Evolutionary conservation across 2,329 filamentous ascomycete species (phyloP).

Genomic region (Paramyrothecium sp.): DNA sequence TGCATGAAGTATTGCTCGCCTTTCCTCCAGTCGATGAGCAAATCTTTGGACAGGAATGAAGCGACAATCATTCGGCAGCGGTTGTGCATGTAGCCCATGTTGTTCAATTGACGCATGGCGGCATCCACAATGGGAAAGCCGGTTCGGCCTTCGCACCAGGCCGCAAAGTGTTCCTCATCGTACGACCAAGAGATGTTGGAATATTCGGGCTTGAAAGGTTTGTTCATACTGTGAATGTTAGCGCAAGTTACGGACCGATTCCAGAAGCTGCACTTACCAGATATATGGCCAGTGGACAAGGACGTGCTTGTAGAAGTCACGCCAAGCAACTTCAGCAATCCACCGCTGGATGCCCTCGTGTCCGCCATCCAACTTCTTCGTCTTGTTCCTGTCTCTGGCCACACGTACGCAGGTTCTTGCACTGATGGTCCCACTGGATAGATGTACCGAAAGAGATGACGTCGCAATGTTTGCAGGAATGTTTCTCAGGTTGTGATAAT

Average conservation of each 20-base stretch:
- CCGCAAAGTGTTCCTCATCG: constrained; percentile 62
- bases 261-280: constrained; percentile 46
- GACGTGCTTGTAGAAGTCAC: constrained; percentile 87
- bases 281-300: constrained; percentile 83
- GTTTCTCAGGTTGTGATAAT: constrained; percentile 66
- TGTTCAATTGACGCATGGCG: constrained; percentile 74
- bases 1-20: constrained; percentile 85
- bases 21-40: constrained; percentile 79
- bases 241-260: background rate
- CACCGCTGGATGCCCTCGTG: constrained; percentile 66
- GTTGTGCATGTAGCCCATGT: constrained; percentile 79
- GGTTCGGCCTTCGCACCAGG: constrained; percentile 73
- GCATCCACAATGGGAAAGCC: constrained; percentile 85
- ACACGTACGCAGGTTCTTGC: constrained; percentile 64
- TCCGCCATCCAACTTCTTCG: constrained; percentile 65
- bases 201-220: constrained; percentile 75
- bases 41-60: constrained; percentile 77
- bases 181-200: constrained; percentile 83
- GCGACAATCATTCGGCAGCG: constrained; percentile 81
- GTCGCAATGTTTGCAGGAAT: constrained; percentile 62
- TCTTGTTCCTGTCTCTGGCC: constrained; percentile 62
- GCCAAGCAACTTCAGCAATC: constrained; percentile 83
- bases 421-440: constrained; percentile 67
- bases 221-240: constrained; percentile 46
- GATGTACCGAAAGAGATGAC: constrained; percentile 69